These are phyloP conservation scores for Pneumocystis jirovecii DNA, from an alignment of 1,139 yeast species.

Conservation along the genomic window DNA sequence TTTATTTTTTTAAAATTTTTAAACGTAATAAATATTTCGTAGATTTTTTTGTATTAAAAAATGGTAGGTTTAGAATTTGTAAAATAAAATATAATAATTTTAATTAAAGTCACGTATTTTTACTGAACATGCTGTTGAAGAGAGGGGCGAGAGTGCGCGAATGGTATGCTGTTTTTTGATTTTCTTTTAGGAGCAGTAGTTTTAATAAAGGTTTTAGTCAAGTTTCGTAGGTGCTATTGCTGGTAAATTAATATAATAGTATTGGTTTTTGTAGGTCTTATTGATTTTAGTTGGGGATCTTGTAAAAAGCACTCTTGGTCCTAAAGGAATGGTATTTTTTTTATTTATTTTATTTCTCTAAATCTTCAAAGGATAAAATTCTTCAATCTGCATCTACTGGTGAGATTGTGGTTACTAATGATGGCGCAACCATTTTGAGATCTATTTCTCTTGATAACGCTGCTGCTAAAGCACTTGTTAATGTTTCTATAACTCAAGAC, in stretches of 20 bases:
- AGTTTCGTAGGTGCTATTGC: constrained; percentile 98
- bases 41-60: background rate
- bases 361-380: constrained; percentile 46
- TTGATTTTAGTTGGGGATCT: constrained; percentile 51
- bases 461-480: constrained; percentile 93
- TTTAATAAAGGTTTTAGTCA: constrained; percentile 27
- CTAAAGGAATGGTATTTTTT: constrained; percentile 66
- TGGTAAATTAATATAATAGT: constrained; percentile 22
- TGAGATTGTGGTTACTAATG: constrained; percentile 74
- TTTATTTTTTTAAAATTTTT: background rate
- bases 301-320: constrained; percentile 90
- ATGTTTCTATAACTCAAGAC: constrained; percentile 92
- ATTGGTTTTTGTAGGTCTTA: background rate
- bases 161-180: constrained; percentile 12
- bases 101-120: constrained; percentile 34
- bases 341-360: background rate
- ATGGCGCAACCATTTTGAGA: constrained; percentile 93
- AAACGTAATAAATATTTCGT: background rate
- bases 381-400: constrained; percentile 76
- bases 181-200: background rate
- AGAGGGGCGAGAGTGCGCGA: constrained; percentile 94
- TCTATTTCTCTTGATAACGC: constrained; percentile 94
- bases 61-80: background rate
- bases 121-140: constrained; percentile 95
- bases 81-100: background rate